Evolutionary conservation across 495 filamentous ascomycete genomes (phyloP).

Genomic region (Aspergillus homomorphus): DNA sequence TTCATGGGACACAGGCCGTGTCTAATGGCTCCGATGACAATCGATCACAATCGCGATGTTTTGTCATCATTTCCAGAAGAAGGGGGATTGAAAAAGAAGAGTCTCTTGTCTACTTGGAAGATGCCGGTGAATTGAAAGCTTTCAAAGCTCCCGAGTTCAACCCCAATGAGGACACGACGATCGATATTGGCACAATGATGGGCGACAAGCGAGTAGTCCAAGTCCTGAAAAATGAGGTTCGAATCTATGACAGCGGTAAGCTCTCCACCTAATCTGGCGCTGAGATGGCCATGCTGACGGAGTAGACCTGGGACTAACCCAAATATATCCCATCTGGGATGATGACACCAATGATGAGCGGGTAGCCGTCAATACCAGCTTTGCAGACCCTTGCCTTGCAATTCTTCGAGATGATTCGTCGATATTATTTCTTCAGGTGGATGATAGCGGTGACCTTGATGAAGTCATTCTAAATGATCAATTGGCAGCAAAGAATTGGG

Average conservation of each 20-base stretch:
- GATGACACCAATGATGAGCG: constrained; percentile 80
- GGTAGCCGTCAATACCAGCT: constrained; percentile 73
- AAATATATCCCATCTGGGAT: constrained; percentile 87
- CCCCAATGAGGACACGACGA: constrained; percentile 73
- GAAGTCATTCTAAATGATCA: constrained; percentile 64
- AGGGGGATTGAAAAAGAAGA: constrained; percentile 35
- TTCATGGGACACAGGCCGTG: constrained; percentile 8
- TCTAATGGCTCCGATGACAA: constrained; percentile 51
- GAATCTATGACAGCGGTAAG: constrained; percentile 84
- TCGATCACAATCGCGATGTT: constrained; percentile 38
- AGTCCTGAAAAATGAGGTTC: constrained; percentile 75
- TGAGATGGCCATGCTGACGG: constrained; percentile 10
- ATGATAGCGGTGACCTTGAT: constrained; percentile 79
- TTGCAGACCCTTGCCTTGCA: constrained; percentile 83
- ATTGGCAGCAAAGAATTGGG: constrained; percentile 62
- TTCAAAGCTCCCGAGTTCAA: constrained; percentile 73
- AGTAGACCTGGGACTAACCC: constrained; percentile 74
- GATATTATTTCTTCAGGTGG: constrained; percentile 69
- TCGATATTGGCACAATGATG: constrained; percentile 77
- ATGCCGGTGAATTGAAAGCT: constrained; percentile 28
- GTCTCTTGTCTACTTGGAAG: constrained; percentile 37
- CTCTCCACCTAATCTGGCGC: constrained; percentile 5
- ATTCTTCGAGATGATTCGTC: constrained; percentile 80
- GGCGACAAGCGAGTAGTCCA: constrained; percentile 76
- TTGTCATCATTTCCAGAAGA: constrained; percentile 37